Percentiles rank a stretch among this genome's conserved stretches.
These are phyloP conservation scores for Cercospora janseana DNA, from an alignment of 2,329 filamentous ascomycete species.

Conservation along the genomic window DNA sequence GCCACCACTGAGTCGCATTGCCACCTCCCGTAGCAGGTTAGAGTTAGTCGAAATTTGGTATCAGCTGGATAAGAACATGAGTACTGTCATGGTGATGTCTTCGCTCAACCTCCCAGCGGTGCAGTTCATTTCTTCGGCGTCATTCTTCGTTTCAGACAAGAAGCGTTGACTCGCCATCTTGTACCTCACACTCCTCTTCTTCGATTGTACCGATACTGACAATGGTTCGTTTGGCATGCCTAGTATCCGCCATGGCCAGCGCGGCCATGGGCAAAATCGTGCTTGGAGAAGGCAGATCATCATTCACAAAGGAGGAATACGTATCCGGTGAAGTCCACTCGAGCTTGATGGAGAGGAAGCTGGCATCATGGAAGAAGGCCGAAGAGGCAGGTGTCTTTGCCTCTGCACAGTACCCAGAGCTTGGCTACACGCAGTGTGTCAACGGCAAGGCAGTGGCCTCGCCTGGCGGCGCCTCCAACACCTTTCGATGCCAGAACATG, in stretches of 20 bases:
- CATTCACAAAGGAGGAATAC: conserved; percentile 6
- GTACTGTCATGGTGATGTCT: conserved; percentile 2
- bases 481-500: conserved; percentile 16
- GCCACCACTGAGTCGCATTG: conserved; percentile 1
- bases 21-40: conserved; percentile 7
- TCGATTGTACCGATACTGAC: not conserved
- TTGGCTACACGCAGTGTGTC: conserved; percentile 11
- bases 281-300: conserved; percentile 2
- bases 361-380: conserved; percentile 4
- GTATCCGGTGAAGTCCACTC: conserved; percentile 8
- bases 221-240: conserved; percentile 3
- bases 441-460: not conserved
- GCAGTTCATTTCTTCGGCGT: not conserved
- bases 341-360: not conserved
- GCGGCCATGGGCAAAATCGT: conserved; percentile 1
- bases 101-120: not conserved
- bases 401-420: conserved; percentile 11
- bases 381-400: conserved; percentile 7
- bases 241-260: conserved; percentile 1
- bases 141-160: not conserved
- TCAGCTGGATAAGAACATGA: not conserved
- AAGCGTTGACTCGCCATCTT: not conserved
- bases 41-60: not conserved
- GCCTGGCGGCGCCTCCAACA: conserved; percentile 5
- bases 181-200: not conserved